Conservation (phyloP, 495 filamentous ascomycete species). For the Xylaria nigripes region DNA sequence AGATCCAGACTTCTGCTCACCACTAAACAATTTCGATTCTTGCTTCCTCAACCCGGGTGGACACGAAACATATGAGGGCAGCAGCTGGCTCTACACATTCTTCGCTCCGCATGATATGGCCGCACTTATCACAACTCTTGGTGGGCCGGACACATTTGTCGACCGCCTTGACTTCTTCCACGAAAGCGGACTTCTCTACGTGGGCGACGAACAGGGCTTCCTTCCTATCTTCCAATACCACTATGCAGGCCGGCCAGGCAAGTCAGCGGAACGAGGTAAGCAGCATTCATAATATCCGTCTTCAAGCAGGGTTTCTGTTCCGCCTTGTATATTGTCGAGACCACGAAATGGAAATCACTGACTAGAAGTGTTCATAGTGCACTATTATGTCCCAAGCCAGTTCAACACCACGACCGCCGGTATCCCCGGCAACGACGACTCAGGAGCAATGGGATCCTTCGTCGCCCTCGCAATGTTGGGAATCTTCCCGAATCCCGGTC, state of each 20-base stretch:
- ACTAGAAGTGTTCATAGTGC: conserved; percentile 19
- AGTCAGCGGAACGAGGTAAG: conserved; percentile 44
- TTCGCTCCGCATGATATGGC: conserved; percentile 61
- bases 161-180: conserved; percentile 54
- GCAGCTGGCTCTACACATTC: conserved; percentile 56
- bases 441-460: conserved; percentile 61
- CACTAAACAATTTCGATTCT: conserved; percentile 40
- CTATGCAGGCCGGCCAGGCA: conserved; percentile 54
- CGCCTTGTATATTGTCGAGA: too few species aligned
- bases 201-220: conserved; percentile 60
- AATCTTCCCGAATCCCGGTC: conserved; percentile 58
- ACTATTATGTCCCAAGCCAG: conserved; percentile 55
- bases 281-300: neutral
- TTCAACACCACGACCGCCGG: conserved; percentile 52
- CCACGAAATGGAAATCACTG: neutral
- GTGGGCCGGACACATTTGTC: conserved; percentile 49
- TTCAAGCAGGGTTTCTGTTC: too few species aligned
- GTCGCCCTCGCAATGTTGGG: conserved; percentile 55
- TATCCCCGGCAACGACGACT: conserved; percentile 64
- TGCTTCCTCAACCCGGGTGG: conserved; percentile 53
- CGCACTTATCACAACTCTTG: conserved; percentile 47
- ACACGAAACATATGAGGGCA: conserved; percentile 59
- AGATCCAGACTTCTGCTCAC: conserved; percentile 44
- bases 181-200: conserved; percentile 49
- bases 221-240: conserved; percentile 59